These are phyloP conservation scores for Paraurostyla sp. DNA, from an alignment of 73 alveolate species.

Conservation along the genomic window DNA sequence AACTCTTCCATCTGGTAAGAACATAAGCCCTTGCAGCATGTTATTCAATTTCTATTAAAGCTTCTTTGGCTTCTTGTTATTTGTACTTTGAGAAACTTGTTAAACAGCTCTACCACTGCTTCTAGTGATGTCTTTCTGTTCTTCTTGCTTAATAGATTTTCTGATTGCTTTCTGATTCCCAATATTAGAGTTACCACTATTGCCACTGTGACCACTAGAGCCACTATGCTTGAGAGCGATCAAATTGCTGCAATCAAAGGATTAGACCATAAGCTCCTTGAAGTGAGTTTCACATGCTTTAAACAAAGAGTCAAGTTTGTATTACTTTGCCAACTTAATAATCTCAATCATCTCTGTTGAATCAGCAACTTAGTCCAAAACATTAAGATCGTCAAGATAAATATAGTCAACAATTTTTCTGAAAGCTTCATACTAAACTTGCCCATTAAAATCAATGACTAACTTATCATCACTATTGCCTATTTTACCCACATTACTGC, in stretches of 20 bases:
- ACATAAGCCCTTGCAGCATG: slow-evolving; percentile 74
- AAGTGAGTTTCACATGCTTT: slow-evolving; percentile 69
- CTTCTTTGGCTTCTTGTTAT: neutral
- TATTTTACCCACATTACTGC: neutral
- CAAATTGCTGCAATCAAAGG: slow-evolving; percentile 58
- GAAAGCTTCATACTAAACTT: slow-evolving; percentile 63
- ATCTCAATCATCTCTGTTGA: slow-evolving; percentile 70
- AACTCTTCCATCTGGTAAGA: slow-evolving; percentile 85
- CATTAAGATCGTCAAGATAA: slow-evolving; percentile 75
- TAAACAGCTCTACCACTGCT: slow-evolving; percentile 41
- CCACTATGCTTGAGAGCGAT: neutral
- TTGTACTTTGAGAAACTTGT: slow-evolving; percentile 4
- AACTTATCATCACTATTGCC: neutral
- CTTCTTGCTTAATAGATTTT: slow-evolving; percentile 4
- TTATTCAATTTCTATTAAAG: slow-evolving; percentile 8
- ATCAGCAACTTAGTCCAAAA: slow-evolving; percentile 53
- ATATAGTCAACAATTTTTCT: slow-evolving; percentile 75
- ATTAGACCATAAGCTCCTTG: slow-evolving; percentile 62
- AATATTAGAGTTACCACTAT: neutral
- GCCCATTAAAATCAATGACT: slow-evolving; percentile 31
- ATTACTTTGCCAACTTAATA: slow-evolving; percentile 64
- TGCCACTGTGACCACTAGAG: neutral
- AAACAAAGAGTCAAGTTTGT: slow-evolving; percentile 34
- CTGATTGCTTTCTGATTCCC: neutral
- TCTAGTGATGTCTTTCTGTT: neutral